Evolutionary conservation across 352 stramenopile genomes (phyloP).

Genomic region (Pythium scleroteichum): DNA sequence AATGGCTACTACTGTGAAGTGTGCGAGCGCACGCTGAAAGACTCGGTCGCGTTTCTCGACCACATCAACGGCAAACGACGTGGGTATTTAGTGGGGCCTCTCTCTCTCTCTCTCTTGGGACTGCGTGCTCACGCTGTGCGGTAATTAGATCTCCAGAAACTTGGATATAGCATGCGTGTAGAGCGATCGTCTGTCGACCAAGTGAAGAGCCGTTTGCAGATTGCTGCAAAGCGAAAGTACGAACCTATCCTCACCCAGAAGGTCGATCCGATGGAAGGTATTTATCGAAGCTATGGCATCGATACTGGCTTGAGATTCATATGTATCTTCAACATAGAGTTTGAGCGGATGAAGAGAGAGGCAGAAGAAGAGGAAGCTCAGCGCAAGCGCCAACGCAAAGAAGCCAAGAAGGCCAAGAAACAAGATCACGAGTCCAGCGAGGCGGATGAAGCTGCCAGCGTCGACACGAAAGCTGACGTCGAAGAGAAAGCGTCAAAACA

Average conservation of each 20-base stretch:
- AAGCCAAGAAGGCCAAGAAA: constrained; percentile 77
- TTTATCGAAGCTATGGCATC: too few relatives aligned
- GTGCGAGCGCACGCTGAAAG: constrained; percentile 91
- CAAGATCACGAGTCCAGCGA: constrained; percentile 12
- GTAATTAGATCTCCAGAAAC: constrained; percentile 78
- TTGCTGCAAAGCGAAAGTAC: constrained; percentile 80
- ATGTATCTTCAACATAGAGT: constrained; percentile 66
- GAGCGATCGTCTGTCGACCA: constrained; percentile 85
- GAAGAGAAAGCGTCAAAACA: constrained; percentile 10
- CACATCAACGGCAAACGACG: constrained; percentile 96
- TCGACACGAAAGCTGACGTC: not conserved
- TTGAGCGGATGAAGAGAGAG: constrained; percentile 84
- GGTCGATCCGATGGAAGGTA: constrained; percentile 73
- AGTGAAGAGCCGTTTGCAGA: constrained; percentile 87
- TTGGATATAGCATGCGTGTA: constrained; percentile 92
- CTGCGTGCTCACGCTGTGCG: not conserved
- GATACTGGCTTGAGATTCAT: too few relatives aligned
- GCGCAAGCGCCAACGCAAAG: constrained; percentile 72
- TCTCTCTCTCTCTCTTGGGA: not conserved
- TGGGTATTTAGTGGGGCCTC: constrained; percentile 36
- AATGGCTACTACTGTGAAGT: constrained; percentile 93
- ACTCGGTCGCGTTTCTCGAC: constrained; percentile 93
- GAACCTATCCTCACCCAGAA: constrained; percentile 83
- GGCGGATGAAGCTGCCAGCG: not conserved
- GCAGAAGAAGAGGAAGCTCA: constrained; percentile 65